These are phyloP conservation scores for Pythium coloratum DNA, from an alignment of 352 stramenopile species.

Conservation along the genomic window DNA sequence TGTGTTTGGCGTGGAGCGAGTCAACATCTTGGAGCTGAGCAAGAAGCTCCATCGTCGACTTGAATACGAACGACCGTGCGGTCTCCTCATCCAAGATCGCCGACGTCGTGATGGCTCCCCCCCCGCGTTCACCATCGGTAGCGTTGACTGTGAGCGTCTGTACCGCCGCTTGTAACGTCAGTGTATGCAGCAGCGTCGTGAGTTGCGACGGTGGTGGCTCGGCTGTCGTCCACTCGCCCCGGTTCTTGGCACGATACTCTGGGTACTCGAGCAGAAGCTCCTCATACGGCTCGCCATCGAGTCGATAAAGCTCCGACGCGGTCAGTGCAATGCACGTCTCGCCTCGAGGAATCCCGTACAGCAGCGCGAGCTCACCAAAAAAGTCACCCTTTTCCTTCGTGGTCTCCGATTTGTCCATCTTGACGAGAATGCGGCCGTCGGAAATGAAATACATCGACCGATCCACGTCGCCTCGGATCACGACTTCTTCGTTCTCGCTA, in stretches of 20 bases:
- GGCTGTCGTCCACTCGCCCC: conserved; percentile 49
- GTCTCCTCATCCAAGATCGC: conserved; percentile 40
- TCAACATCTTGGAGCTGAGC: conserved; percentile 43
- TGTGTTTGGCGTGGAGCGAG: conserved; percentile 48
- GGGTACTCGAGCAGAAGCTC: conserved; percentile 63
- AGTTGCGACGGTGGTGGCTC: conserved; percentile 24
- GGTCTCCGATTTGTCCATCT: conserved; percentile 44
- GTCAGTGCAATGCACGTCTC: conserved; percentile 65
- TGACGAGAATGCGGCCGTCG: conserved; percentile 56
- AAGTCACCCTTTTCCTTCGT: conserved; percentile 58
- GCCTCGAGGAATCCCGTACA: conserved; percentile 59
- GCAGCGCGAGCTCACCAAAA: conserved; percentile 58
- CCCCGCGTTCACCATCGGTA: background rate
- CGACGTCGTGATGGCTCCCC: background rate
- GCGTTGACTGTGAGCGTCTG: conserved; percentile 7
- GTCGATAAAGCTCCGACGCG: conserved; percentile 63
- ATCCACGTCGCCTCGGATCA: conserved; percentile 73
- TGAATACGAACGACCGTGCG: conserved; percentile 49
- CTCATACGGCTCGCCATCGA: conserved; percentile 64
- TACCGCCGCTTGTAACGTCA: conserved; percentile 12
- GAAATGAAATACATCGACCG: conserved; percentile 83
- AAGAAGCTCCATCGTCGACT: conserved; percentile 51
- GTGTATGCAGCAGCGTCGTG: conserved; percentile 23
- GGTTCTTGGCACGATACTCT: conserved; percentile 59
- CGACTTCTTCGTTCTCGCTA: conserved; percentile 63